Evolutionary conservation across 179 eudicot genomes (phyloP), one percentile per base, ranked within the genome.

Genomic region (Pouteria campechiana): DNA sequence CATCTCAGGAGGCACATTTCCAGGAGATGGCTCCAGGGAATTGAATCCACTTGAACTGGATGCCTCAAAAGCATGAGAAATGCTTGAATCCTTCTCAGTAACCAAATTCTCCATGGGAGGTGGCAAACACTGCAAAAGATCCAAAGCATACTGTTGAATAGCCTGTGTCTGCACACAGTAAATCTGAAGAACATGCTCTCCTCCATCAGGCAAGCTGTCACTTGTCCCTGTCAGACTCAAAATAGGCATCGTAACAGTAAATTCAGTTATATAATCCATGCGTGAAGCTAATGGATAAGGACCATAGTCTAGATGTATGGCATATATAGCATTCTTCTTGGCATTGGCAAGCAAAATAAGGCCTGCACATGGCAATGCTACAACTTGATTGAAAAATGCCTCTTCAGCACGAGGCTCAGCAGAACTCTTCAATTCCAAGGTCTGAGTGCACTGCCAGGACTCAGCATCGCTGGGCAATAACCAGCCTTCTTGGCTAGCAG

Each of bases 81-180:
- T 52, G 47, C 48, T 50, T 35, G 98, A 74, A 37, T 86, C 83
- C 61, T 65, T 86, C 45, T 90, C 94, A 44, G 69, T 41, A 32
- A 65, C 60, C 22, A 44, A 47, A 58, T 63, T 73, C 14, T 82
- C 98, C 52, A 78, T 20, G n/a, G 92, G 84, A 5, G 97, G 83
- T 24, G 96, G 98, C 64, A 90, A 65, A 62, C 98, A 86, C 60
- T 68, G 96, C 21, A 83, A 79, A 36, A 79, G 63, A 48, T 86
- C 94, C 69, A 90, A 57, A 51, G 96, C 98, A 71, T 86, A 90
- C 73, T 90, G 96, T 55, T 90, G 98, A 68, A 90, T 90, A 58
- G 98, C 98, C 57, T 90, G 98, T 47, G 98, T 86, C 63, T 90
- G 98, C 24, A 90, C 96, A 69, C 98, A 86, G 54, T 86, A 90